Percentiles rank a stretch among this genome's conserved stretches.
Conservation (phyloP, 805 yeast genomes). For the Grigorovia yakushimaensis region DNA sequence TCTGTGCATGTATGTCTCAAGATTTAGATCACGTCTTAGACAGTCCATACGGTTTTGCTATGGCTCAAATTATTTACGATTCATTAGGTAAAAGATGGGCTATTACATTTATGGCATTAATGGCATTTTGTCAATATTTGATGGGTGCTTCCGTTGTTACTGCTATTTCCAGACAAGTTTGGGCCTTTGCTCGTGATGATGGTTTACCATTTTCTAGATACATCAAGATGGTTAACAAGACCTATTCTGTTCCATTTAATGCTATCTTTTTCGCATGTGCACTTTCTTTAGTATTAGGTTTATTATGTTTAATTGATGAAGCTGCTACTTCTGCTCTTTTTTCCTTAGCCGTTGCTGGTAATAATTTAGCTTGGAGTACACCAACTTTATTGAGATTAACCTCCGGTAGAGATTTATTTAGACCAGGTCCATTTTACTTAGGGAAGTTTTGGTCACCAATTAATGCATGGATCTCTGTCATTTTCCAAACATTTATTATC, state of each 20-base stretch:
- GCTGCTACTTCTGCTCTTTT: constrained; percentile 38
- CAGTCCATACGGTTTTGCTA: constrained; percentile 42
- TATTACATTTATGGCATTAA: constrained; percentile 49
- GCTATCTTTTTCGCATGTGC: constrained; percentile 41
- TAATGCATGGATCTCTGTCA: constrained; percentile 38
- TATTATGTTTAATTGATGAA: constrained; percentile 32
- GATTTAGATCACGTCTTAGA: constrained; percentile 35
- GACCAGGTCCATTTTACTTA: constrained; percentile 49
- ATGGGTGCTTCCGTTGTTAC: constrained; percentile 58
- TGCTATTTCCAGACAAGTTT: constrained; percentile 62
- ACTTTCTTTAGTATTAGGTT: constrained; percentile 31
- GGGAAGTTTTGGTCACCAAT: constrained; percentile 41
- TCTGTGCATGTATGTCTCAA: constrained; percentile 43
- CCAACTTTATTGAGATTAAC: constrained; percentile 33
- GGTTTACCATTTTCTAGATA: constrained; percentile 49
- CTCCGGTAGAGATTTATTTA: constrained; percentile 36
- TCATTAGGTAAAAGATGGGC: constrained; percentile 59
- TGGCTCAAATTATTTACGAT: constrained; percentile 57
- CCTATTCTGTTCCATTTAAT: constrained; percentile 50
- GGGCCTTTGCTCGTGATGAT: too few relatives aligned
- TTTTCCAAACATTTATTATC: constrained; percentile 45
- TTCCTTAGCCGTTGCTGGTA: constrained; percentile 35
- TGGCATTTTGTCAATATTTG: constrained; percentile 50
- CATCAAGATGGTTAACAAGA: constrained; percentile 48
- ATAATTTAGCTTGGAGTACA: constrained; percentile 33